Base-by-base conservation (phyloP, 345 rosid species). In the Salix koriyanagi region DNA sequence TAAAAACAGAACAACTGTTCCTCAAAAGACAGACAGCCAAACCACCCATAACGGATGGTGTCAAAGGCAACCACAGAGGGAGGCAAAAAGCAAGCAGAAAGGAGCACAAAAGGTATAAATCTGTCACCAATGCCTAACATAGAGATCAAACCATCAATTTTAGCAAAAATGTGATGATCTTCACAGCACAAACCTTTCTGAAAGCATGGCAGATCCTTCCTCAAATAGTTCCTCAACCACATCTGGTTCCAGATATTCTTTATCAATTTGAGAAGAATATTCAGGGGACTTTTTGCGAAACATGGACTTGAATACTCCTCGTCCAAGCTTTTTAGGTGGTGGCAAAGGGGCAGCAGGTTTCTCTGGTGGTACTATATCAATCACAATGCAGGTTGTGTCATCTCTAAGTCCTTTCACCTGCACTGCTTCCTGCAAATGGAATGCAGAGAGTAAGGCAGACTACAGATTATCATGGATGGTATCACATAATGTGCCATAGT, bases 381-480 rank as follows among this genome's bases (percentile, higher is more conserved):
- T 79, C 74, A 96, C 99, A 75, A 96, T 96, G 85, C 97, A 96
- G 72, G 99, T 94, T 61, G 99, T 96, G 81, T 96, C 99, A 88
- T 96, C 99, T 73, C 98, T 85, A 76, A 96, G 91, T 77, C 99
- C 99, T 83, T 92, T 94, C 56, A 79, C 69, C 67, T 86, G 89
- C 64, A 96, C 81, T 72, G 99, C 92, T 87, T 92, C 99, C 99
- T 96, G 88, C 74, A 72, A 64, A 82, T 72, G 37, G 73, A 85
- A 74, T 21, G 61, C 42, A 65, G 50, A 75, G 50, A 77, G 62
- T 39, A 65, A 64, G 50, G 67, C n/a, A 64, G 13, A 16, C 10
- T 60, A 46, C 21, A 65, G 34, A 68, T 14, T 60, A 83, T 16
- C 36, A 71, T 36, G 8, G 69, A 77, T 65, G 48, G 46, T 41